Conservation (phyloP, 1,139 yeast genomes). For the Scheffersomyces titani region DNA sequence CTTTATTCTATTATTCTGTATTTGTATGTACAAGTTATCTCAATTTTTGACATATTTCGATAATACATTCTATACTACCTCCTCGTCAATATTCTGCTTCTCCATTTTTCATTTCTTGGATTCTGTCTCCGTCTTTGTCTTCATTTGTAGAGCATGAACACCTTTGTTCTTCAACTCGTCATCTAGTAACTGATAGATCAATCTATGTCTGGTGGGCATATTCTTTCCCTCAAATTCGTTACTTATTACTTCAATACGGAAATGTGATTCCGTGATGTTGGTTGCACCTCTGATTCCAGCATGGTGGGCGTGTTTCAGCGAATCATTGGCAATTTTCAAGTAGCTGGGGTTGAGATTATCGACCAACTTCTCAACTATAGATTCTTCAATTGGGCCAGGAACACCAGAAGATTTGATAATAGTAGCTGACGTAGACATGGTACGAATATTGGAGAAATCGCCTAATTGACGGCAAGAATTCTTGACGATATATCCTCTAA, state of each 20-base stretch:
- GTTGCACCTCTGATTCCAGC: constrained; percentile 75
- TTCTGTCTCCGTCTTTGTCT: constrained; percentile 77
- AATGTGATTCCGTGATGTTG: constrained; percentile 84
- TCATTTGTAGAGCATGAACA: constrained; percentile 87
- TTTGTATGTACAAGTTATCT: neutral
- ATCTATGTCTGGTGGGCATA: constrained; percentile 77
- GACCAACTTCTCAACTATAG: constrained; percentile 49
- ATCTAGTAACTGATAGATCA: constrained; percentile 66
- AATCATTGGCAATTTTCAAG: constrained; percentile 72
- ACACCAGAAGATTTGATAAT: constrained; percentile 11
- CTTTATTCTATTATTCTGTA: neutral
- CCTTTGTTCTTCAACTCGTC: constrained; percentile 74
- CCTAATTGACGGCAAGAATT: neutral
- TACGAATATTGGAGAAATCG: neutral
- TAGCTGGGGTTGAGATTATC: constrained; percentile 49
- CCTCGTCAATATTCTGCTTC: neutral
- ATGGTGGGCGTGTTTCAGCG: constrained; percentile 88
- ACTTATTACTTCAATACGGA: constrained; percentile 70
- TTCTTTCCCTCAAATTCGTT: constrained; percentile 65
- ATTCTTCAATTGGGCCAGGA: constrained; percentile 55
- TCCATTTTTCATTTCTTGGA: constrained; percentile 26
- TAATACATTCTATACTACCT: too few relatives aligned
- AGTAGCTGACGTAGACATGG: constrained; percentile 4
- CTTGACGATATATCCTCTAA: neutral
- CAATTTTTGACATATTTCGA: too few relatives aligned